Conservation (phyloP, 164 flowering plant species). For the Echeveria elegans region DNA sequence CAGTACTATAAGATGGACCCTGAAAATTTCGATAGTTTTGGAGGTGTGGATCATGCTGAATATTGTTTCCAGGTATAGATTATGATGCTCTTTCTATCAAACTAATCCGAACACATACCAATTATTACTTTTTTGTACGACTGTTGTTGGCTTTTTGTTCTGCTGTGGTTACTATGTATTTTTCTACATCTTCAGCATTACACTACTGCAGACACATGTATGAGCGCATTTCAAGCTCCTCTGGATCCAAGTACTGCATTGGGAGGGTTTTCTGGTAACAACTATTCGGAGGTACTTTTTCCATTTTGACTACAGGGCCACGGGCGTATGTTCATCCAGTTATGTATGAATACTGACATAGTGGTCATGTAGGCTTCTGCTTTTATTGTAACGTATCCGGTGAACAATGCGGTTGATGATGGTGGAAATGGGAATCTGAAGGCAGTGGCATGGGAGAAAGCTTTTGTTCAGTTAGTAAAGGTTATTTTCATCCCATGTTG, state of each 20-base stretch:
- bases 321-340: neutral
- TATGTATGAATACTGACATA: conserved; percentile 7
- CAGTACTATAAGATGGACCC: conserved; percentile 90
- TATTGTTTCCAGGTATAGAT: conserved; percentile 82
- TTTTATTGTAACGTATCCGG: conserved; percentile 88
- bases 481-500: conserved; percentile 21
- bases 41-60: conserved; percentile 72
- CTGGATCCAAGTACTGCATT: conserved; percentile 89
- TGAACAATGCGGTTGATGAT: conserved; percentile 57
- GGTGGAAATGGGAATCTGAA: conserved; percentile 50
- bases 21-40: conserved; percentile 50
- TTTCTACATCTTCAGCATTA: conserved; percentile 40
- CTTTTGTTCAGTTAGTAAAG: conserved; percentile 79
- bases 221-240: conserved; percentile 95
- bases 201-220: conserved; percentile 70
- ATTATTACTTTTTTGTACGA: neutral
- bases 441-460: conserved; percentile 96
- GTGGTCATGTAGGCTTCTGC: conserved; percentile 76
- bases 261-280: conserved; percentile 80
- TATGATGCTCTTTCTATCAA: neutral
- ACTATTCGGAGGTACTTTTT: conserved; percentile 63
- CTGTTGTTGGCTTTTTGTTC: neutral
- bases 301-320: neutral
- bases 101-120: neutral
- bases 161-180: neutral